phyloP scores from a whole-genome alignment of 371 early-diverging fungal genomes.

The Saksenaea oblongispora region DNA sequence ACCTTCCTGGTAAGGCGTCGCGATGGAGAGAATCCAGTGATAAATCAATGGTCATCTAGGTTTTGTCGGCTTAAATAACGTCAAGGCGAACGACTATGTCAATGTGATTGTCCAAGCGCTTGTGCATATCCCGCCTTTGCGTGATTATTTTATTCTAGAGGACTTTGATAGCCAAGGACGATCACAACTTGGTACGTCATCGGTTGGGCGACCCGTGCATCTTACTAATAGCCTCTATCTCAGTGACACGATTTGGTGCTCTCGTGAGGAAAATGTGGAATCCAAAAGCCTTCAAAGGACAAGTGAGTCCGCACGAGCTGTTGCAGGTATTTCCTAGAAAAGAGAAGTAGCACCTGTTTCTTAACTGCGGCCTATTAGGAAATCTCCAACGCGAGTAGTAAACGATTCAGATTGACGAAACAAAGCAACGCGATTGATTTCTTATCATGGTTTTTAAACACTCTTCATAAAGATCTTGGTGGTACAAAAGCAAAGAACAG shows the following conservation, averaged over 20 bases:
- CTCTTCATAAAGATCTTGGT: conserved; percentile 85
- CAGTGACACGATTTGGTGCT: conserved; percentile 78
- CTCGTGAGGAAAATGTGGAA: conserved; percentile 95
- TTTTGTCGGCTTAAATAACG: conserved; percentile 93
- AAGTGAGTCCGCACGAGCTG: conserved; percentile 96
- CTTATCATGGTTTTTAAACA: conserved; percentile 92
- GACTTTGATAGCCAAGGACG: conserved; percentile 56
- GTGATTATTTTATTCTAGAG: conserved; percentile 81
- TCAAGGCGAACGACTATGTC: conserved; percentile 96
- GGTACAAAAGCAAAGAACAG: conserved; percentile 73
- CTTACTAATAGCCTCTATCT: conserved; percentile 4
- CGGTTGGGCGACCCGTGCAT: not conserved
- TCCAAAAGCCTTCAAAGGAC: conserved; percentile 90
- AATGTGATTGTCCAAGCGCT: conserved; percentile 93
- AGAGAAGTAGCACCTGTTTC: not conserved
- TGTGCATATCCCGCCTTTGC: conserved; percentile 84
- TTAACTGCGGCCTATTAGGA: conserved; percentile 50
- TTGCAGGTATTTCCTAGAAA: conserved; percentile 62
- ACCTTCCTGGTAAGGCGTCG: conserved; percentile 70
- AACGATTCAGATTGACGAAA: conserved; percentile 77
- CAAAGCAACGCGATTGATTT: conserved; percentile 92
- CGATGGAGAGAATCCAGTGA: not conserved
- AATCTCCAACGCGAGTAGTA: conserved; percentile 82
- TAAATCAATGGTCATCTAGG: conserved; percentile 46
- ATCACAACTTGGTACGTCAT: conserved; percentile 55